phyloP scores from a whole-genome alignment of 257 asterid genomes.

The Perilla frutescens region DNA sequence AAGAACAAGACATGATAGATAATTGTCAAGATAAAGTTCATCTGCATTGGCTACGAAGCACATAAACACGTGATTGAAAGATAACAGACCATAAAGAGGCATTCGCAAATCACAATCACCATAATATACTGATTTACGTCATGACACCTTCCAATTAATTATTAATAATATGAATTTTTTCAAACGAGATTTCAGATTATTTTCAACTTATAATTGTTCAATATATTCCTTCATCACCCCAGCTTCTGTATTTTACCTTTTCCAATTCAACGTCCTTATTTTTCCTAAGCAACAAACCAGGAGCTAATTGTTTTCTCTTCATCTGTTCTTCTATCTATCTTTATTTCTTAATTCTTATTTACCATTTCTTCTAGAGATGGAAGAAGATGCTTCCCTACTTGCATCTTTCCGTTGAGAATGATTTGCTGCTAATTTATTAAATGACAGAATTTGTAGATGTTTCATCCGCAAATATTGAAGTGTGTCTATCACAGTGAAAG shows the following conservation, averaged over 20 bases:
- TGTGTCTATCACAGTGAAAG: background rate
- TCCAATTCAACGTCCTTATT: background rate
- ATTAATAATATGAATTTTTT: background rate
- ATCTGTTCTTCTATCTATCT: background rate
- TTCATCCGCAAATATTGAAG: conserved; percentile 3
- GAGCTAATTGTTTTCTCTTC: background rate
- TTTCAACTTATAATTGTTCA: background rate
- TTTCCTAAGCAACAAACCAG: background rate
- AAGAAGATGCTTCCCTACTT: background rate
- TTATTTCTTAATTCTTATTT: background rate
- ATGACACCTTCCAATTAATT: background rate
- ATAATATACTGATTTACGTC: conserved; percentile 2
- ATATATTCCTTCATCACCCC: background rate
- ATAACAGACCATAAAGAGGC: background rate
- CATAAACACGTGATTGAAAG: background rate
- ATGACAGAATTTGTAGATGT: background rate
- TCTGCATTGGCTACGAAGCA: background rate
- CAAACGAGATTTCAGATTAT: background rate
- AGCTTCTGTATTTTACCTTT: background rate
- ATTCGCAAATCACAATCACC: background rate
- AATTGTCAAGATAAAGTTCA: background rate
- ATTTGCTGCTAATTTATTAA: background rate
- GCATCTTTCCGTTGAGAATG: background rate
- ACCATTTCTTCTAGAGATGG: background rate
- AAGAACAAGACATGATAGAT: conserved; percentile 26